Base-by-base conservation (phyloP, 352 stramenopile species). In the Detonula confervacea region DNA sequence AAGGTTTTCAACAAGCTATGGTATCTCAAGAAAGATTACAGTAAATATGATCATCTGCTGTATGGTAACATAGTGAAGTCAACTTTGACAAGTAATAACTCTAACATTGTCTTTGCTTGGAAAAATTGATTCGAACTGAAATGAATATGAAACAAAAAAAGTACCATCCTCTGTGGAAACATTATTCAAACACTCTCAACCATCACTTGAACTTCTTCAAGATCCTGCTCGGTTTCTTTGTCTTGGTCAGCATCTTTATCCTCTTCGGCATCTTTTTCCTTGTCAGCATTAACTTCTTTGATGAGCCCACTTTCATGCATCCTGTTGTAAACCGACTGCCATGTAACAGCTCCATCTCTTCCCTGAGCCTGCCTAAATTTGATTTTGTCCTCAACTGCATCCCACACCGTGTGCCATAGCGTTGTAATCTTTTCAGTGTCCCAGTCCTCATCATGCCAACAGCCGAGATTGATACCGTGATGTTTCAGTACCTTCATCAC, bases 401-500 rank as follows among this genome's bases (percentile, higher is more conserved):
- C 54, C 54, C 54, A 62, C n/a, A 62, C 54, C 24, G 12, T 18
- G 27, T 39, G 9, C 54, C 54, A 62, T 20, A 62, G 24, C 22
- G 20, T 46, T 22, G 18, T 46, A 8, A 62, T 46, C 11, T 39
- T 62, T 22, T 39, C 54, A 22, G 35, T 25, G 54, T 46, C n/a
- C 54, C 54, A 62, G 6, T n/a, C 33, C 27, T 62, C 54, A 20
- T 62, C 54, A 16, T 62, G 11, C 54, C 54, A 62, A 25, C 54
- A 62, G 33, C 14, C 24, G 14, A 42, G 24, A 20, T 62, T 39
- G 33, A 62, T 9, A 62, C 29, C 54, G 22, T 24, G 25, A 18
- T 62, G 54, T 37, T 37, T 37, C 22, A 62, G 8, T 8, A 71
- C 61, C 61, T 71, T 71, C 61, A 71, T 59, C 5, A 71, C 61